Percentiles rank a stretch among this genome's conserved stretches.
Evolutionary conservation across 1,284 basidiomycete species (phyloP).

Genomic region (Naganishia sp.): DNA sequence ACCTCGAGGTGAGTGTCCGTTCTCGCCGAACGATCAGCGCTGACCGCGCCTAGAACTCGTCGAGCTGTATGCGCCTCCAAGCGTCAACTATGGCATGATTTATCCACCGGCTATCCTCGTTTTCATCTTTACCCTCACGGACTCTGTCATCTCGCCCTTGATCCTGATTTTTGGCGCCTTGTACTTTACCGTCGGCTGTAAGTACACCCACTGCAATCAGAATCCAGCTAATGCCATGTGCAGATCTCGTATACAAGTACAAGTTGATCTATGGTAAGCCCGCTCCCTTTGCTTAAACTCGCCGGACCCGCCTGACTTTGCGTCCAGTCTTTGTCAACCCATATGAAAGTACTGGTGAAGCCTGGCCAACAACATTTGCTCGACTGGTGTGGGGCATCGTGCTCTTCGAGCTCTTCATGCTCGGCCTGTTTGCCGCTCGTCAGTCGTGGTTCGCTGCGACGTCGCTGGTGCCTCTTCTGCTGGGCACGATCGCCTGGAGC

Average conservation of each 20-base stretch:
- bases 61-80: conserved; percentile 93
- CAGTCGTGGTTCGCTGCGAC: conserved; percentile 74
- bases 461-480: conserved; percentile 74
- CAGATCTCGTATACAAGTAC: conserved; percentile 91
- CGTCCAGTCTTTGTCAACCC: conserved; percentile 53
- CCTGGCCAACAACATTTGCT: conserved; percentile 85
- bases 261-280: conserved; percentile 86
- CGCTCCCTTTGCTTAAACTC: neutral
- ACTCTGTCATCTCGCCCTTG: conserved; percentile 91
- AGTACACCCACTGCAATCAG: conserved; percentile 29
- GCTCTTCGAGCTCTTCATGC: conserved; percentile 87
- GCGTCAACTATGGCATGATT: conserved; percentile 88
- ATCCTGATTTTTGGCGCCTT: conserved; percentile 91
- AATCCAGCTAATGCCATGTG: neutral
- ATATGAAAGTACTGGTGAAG: conserved; percentile 55
- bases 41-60: conserved; percentile 69
- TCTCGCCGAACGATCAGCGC: neutral
- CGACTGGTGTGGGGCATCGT: conserved; percentile 84
- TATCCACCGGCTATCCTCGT: conserved; percentile 94
- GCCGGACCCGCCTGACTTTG: neutral
- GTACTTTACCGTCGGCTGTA: conserved; percentile 85
- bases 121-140: conserved; percentile 91
- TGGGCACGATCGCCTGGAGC: conserved; percentile 75
- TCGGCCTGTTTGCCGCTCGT: conserved; percentile 81
- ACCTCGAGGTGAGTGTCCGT: conserved; percentile 67